These are phyloP conservation scores for Choiromyces venosus DNA, from an alignment of 495 filamentous ascomycete genomes.

Conservation along the genomic window DNA sequence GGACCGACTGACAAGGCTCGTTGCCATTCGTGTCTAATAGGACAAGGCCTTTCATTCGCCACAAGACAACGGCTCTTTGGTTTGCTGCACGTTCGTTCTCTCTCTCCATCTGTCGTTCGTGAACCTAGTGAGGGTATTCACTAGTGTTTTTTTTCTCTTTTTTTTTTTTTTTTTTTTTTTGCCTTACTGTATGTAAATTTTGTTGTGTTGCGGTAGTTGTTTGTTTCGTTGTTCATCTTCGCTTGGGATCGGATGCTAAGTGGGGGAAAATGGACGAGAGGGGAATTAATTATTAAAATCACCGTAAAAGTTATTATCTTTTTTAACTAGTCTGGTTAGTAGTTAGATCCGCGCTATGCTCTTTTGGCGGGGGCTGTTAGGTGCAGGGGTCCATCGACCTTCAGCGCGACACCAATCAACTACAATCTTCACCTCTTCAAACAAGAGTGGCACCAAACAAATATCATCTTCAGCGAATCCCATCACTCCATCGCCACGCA, in stretches of 20 bases:
- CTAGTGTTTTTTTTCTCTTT: not conserved
- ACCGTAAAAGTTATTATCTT: not conserved
- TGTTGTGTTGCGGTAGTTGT: not conserved
- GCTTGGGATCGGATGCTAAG: not conserved
- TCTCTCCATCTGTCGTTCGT: not conserved
- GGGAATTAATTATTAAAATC: not conserved
- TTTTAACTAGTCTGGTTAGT: not conserved
- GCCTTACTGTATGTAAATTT: not conserved
- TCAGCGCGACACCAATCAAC: constrained; percentile 29
- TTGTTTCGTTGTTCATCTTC: not conserved
- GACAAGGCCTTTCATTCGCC: constrained; percentile 35
- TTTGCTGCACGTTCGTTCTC: constrained; percentile 1
- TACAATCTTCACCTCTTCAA: constrained; percentile 26
- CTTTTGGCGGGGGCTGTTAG: constrained; percentile 24
- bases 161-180: not conserved
- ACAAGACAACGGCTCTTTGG: constrained; percentile 25
- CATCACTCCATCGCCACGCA: constrained; percentile 24
- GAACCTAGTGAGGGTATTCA: not conserved
- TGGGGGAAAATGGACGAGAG: not conserved
- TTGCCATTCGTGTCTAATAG: constrained; percentile 17
- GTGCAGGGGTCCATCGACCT: constrained; percentile 26
- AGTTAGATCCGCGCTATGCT: constrained; percentile 30
- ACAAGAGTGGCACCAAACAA: constrained; percentile 36
- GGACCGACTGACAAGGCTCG: constrained; percentile 31
- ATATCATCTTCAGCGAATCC: constrained; percentile 28